Conservation (phyloP, 345 rosid genomes). For the Bruguiera parviflora region DNA sequence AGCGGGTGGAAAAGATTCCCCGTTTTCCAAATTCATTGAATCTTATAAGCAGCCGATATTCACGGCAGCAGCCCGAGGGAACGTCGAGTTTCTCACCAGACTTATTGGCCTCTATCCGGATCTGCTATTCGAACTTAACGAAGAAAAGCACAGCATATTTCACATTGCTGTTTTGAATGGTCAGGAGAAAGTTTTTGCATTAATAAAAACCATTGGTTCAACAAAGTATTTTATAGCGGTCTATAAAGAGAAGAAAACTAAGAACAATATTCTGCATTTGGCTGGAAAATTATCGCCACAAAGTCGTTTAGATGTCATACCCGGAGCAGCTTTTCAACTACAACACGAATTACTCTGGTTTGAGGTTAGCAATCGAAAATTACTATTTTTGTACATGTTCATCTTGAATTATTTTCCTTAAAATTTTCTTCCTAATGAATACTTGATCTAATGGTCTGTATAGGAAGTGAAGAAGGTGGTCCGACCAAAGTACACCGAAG, state of each 20-base stretch:
- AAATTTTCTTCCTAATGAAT: too few relatives aligned
- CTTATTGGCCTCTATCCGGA: constrained; percentile 17
- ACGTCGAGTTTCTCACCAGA: constrained; percentile 1
- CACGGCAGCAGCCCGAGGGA: constrained; percentile 27
- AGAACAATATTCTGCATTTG: constrained; percentile 24
- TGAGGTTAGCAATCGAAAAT: constrained; percentile 9
- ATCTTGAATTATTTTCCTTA: not conserved
- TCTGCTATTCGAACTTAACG: constrained; percentile 12
- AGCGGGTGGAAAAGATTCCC: not conserved
- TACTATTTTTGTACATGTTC: not conserved
- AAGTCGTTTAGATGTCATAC: constrained; percentile 5
- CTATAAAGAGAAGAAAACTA: not conserved
- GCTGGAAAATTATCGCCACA: constrained; percentile 12
- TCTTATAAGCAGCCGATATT: constrained; percentile 30
- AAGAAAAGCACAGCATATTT: constrained; percentile 18
- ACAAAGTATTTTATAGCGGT: constrained; percentile 10
- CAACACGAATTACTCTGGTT: constrained; percentile 20
- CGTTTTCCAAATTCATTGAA: constrained; percentile 22
- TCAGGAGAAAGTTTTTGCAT: constrained; percentile 18
- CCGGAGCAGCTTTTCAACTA: constrained; percentile 26
- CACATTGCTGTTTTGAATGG: constrained; percentile 25
- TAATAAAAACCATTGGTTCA: constrained; percentile 20
- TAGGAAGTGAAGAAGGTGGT: constrained; percentile 21
- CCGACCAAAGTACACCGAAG: not conserved
- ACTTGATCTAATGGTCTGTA: not conserved